Evolutionary conservation across 2,329 filamentous ascomycete species (phyloP).

Genomic region (Diaporthe nobilis): DNA sequence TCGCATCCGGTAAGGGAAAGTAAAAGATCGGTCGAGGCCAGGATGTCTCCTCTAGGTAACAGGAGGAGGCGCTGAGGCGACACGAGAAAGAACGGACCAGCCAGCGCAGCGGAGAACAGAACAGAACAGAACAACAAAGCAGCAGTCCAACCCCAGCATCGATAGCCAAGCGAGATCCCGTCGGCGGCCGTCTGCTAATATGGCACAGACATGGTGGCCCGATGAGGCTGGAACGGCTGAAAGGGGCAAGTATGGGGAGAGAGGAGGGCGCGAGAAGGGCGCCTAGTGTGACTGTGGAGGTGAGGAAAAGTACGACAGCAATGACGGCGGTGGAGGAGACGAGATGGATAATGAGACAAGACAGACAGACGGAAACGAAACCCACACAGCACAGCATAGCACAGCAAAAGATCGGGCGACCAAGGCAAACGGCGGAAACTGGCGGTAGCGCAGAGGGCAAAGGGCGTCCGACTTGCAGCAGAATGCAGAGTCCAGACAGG

Average conservation of each 20-base stretch:
- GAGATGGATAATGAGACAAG: constrained; percentile 32
- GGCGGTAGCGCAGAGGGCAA: background rate
- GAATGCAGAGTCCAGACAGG: background rate
- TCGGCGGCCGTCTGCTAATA: constrained; percentile 31
- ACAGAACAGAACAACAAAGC: constrained; percentile 1
- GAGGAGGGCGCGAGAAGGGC: background rate
- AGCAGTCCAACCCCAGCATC: background rate
- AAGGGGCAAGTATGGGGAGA: constrained; percentile 11
- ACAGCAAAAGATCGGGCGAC: constrained; percentile 8
- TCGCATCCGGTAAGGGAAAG: constrained; percentile 32
- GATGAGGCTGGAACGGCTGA: constrained; percentile 10
- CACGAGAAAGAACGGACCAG: background rate
- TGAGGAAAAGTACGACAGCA: constrained; percentile 14
- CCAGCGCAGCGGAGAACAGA: background rate
- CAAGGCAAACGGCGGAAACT: background rate
- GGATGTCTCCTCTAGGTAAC: constrained; percentile 22
- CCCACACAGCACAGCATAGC: constrained; percentile 12
- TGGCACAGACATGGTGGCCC: constrained; percentile 23
- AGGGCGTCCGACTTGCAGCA: background rate
- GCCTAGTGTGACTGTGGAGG: constrained; percentile 20
- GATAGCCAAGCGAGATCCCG: constrained; percentile 29
- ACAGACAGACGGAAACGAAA: constrained; percentile 28
- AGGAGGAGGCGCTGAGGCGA: constrained; percentile 10
- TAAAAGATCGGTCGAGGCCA: constrained; percentile 30
- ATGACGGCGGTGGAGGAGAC: constrained; percentile 13